phyloP scores from a whole-genome alignment of 768 basidiomycete genomes.

The Boletellus emodensis region DNA sequence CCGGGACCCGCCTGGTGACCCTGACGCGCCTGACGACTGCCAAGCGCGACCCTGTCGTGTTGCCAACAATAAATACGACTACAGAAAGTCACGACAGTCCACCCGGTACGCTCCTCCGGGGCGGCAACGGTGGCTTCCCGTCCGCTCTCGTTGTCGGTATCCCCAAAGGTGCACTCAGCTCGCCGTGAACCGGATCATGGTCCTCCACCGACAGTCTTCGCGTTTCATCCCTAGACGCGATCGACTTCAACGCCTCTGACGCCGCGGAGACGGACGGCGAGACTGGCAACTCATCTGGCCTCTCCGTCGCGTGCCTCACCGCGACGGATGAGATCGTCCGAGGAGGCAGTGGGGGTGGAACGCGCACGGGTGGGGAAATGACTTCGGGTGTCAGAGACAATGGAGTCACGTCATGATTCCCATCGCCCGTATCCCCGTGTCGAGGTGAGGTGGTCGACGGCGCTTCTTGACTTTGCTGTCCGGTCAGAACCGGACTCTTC shows the following conservation, averaged over 20 bases:
- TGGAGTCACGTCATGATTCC: constrained; percentile 30
- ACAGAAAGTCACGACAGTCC: no score
- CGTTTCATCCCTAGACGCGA: constrained; percentile 46
- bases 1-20: background rate
- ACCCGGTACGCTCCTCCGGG: constrained; percentile 17
- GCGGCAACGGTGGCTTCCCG: constrained; percentile 33
- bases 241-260: constrained; percentile 54
- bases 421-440: constrained; percentile 16
- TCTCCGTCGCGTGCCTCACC: constrained; percentile 28
- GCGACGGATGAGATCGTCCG: constrained; percentile 34
- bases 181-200: background rate
- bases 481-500: constrained; percentile 47
- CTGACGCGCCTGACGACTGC: constrained; percentile 3
- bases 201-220: constrained; percentile 25
- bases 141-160: constrained; percentile 2
- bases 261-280: constrained; percentile 35
- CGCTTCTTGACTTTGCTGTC: constrained; percentile 24
- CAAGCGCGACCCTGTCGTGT: background rate
- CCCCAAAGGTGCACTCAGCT: constrained; percentile 2
- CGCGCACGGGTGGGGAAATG: constrained; percentile 23
- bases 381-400: constrained; percentile 25
- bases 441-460: constrained; percentile 7
- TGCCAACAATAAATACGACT: no score
- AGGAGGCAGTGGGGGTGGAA: constrained; percentile 41
- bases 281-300: constrained; percentile 20